Conservation (phyloP, 2,329 filamentous ascomycete species). For the Macrophomina pseudophaseolina region DNA sequence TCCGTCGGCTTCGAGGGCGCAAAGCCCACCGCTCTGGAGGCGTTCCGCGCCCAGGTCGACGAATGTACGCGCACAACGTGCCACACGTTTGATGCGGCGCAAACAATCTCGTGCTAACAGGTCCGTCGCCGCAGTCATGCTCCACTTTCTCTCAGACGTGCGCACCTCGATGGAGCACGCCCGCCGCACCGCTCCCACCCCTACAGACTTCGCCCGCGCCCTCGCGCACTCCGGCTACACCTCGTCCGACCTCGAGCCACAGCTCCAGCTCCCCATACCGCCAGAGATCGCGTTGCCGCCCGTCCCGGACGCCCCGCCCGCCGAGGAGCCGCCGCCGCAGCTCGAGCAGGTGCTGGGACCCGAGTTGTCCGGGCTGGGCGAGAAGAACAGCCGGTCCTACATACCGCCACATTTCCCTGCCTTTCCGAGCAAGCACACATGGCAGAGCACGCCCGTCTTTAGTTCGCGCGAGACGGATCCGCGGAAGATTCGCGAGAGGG, state of each 20-base stretch:
- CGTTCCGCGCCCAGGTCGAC: conserved; percentile 60
- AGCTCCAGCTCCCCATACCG: conserved; percentile 42
- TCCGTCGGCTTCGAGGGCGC: conserved; percentile 61
- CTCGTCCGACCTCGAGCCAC: conserved; percentile 45
- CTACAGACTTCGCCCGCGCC: conserved; percentile 63
- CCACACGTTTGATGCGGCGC: no score
- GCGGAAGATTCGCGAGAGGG: conserved; percentile 64
- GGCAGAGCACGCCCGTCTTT: conserved; percentile 64
- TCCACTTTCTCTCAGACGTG: conserved; percentile 58
- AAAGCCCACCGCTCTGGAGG: conserved; percentile 61
- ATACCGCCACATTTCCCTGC: conserved; percentile 66
- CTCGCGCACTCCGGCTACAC: conserved; percentile 49
- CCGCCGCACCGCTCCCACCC: conserved; percentile 61
- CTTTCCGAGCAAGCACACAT: conserved; percentile 69
- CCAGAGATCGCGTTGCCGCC: conserved; percentile 44
- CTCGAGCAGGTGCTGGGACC: conserved; percentile 58
- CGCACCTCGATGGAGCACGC: conserved; percentile 63
- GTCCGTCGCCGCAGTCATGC: conserved; percentile 44
- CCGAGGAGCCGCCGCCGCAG: conserved; percentile 48
- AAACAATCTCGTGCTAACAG: conserved; percentile 10
- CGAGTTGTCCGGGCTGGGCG: conserved; percentile 54
- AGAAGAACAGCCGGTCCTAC: conserved; percentile 56
- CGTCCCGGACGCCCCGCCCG: conserved; percentile 48
- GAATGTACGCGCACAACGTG: conserved; percentile 56
- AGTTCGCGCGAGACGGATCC: conserved; percentile 64